Base-by-base conservation (phyloP, 164 flowering plant genomes). In the Kingdonia uniflora region DNA sequence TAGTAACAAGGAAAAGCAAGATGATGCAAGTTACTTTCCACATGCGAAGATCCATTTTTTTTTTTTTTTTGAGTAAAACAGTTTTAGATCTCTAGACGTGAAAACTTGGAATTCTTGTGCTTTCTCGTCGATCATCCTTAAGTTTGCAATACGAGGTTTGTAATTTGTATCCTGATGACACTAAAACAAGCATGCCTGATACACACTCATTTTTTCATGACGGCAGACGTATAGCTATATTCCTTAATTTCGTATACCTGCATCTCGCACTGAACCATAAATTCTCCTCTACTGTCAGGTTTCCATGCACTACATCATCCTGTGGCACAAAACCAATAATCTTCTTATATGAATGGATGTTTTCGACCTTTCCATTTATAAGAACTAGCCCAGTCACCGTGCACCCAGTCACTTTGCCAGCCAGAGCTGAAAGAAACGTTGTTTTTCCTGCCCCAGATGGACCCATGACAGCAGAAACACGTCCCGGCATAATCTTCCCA, bases 371-470 rank as follows among this genome's bases (percentile, higher is more conserved):
- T 39, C 97, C 99, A 67, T 94, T 94, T 49, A 94, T 71, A 19
- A 89, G 87, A 76, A 89, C 68, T 42, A 52, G 51, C 48, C 99
- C 99, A 37, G 40, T 64, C 76, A 76, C 72, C 6, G 65, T 63
- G 63, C 97, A 87, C 11, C 94, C 96, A 17, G 80, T 73, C 42
- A 68, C 70, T 61, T 85, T 85, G 46, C 99, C 99, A 7, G 84
- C 78, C 63, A 94, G 64, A 55, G 99, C 99, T 60, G 85, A 79
- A 63, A 94, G 91, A 71, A 94, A 89, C 13, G 99, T 94, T 33
- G 99, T 94, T 67, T 94, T 94, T 46, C 99, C 99, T 54, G 99
- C 99, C 26, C 99, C 99, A 42, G 99, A 90, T 41, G 99, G 99
- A 14, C 99, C 99, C 99, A 94, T 94, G 45, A 94, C 96, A 57